Evolutionary conservation across 2,329 filamentous ascomycete genomes (phyloP), one percentile per base, ranked within the genome.

Genomic region (Conoideocrella luteorostrata): DNA sequence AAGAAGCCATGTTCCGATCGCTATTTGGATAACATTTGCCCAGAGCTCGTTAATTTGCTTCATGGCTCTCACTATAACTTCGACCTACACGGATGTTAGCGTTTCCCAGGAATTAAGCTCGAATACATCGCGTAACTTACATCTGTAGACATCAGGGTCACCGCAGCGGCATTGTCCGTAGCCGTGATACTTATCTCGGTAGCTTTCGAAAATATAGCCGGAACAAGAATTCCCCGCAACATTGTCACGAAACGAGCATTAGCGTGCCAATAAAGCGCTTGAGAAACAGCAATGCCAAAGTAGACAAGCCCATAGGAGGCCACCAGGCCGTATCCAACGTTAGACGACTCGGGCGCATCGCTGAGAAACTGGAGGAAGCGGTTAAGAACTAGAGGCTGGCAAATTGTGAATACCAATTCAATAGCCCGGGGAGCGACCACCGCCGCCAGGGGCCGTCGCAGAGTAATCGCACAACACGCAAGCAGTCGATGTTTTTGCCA

Each of bases 91-190:
- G 7, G 21, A 3, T 20, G 18, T 47, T 23, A 45, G 41, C 22
- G n/a, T 17, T 12, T 17, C n/a, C 7, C 18, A 6, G 7, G n/a
- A 15, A 6, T 12, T 7, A 6, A 33, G 30, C 13, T 33, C 7
- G 30, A 15, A n/a, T n/a, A n/a, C n/a, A n/a, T n/a, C n/a, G 30
- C 13, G 30, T 10, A 17, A 33, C 55, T 52, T 54, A 57, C 60
- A 58, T 68, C 66, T 11, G 65, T 60, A 39, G 64, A 68, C 64
- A 69, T 69, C 37, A 69, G 56, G 3, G 66, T 69, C 13, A 67
- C 53, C 2, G 65, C 56, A 4, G 62, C 60, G 5, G 60, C 56
- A 43, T 64, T 57, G 15, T 61, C 58, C 7, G 54, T 47, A 15
- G 49, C 47, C 5, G 55, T 53, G 12, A 56, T 54, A 5, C 54